These are phyloP conservation scores for Dalbergia cultrata DNA, from an alignment of 306 rosid species.

Conservation along the genomic window DNA sequence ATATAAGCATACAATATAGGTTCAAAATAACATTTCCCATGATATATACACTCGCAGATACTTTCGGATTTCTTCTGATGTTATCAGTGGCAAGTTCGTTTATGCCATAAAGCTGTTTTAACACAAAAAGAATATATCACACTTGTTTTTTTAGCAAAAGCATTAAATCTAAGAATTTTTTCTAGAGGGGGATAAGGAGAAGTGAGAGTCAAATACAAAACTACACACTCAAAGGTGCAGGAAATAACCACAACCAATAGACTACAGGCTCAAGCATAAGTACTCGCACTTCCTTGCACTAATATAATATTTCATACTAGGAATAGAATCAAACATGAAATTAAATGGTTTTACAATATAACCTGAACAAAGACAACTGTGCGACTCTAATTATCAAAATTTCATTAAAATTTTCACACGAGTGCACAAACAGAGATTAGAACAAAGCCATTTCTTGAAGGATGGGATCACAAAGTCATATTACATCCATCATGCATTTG, in stretches of 20 bases:
- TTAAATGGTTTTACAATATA: constrained; percentile 38
- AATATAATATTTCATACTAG: not conserved
- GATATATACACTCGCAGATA: not conserved
- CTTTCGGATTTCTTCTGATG: not conserved
- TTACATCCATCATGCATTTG: constrained; percentile 51
- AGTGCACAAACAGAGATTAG: constrained; percentile 28
- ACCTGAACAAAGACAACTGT: constrained; percentile 34
- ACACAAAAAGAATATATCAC: no score
- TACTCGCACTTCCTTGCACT: constrained; percentile 38
- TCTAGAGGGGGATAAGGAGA: no score
- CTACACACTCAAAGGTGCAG: no score
- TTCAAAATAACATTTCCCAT: no score
- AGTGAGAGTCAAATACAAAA: no score
- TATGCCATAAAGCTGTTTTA: no score
- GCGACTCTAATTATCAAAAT: constrained; percentile 42
- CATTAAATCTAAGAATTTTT: no score
- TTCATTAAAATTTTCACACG: constrained; percentile 38
- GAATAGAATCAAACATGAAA: constrained; percentile 33
- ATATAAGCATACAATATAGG: no score
- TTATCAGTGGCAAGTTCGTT: not conserved
- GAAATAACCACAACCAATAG: no score
- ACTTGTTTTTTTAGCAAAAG: no score
- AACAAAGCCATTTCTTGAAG: constrained; percentile 31
- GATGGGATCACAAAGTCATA: constrained; percentile 36
- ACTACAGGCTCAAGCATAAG: no score